Base-by-base conservation (phyloP, 805 yeast species). In the Pichia kluyveri region DNA sequence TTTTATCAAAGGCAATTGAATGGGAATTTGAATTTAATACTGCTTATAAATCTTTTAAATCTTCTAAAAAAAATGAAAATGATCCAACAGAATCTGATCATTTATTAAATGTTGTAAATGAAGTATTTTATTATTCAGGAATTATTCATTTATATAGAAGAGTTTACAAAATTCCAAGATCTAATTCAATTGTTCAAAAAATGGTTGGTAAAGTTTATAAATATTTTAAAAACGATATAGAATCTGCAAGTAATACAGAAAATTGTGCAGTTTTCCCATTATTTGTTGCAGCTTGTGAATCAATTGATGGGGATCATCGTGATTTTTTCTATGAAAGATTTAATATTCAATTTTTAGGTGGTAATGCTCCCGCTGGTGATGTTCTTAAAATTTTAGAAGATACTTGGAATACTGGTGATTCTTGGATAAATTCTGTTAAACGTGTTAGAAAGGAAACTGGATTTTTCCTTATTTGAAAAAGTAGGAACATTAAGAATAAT, bases 281-380 rank as follows among this genome's bases (percentile, higher is more conserved):
- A 32, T 49, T 49, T 42, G 41, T 45, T 30, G 51, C 46, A 15
- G 51, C 51, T 8, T 49, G 49, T 42, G 49, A 49, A 17, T 39
- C 49, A 4, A 43, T 42, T 5, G 14, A 27, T 7, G 37, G 30
- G 28, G 38, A 45, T 14, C 46, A 49, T 43, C 17, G 45, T 12
- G 15, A 30, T 1, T 49, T 49, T 40, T 49, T 49, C 12, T 45
- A 45, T 37, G 46, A 46, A 27, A 42, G 51, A 38, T 49, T 49
- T 43, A 44, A 49, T 42, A 44, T 49, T 23, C 51, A 49, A 32
- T 45, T 49, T 37, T 38, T 49, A 23, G 51, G 51, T 6, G 51
- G 51, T 4, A 45, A 45, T 43, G 37, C 38, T 6, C 51, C 51
- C 1, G 39, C 51, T 3, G 49, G 51, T 23, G 49, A 45, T 40